These are phyloP conservation scores for Lonicera japonica DNA, from an alignment of 129 eudicot genomes.

Conservation along the genomic window DNA sequence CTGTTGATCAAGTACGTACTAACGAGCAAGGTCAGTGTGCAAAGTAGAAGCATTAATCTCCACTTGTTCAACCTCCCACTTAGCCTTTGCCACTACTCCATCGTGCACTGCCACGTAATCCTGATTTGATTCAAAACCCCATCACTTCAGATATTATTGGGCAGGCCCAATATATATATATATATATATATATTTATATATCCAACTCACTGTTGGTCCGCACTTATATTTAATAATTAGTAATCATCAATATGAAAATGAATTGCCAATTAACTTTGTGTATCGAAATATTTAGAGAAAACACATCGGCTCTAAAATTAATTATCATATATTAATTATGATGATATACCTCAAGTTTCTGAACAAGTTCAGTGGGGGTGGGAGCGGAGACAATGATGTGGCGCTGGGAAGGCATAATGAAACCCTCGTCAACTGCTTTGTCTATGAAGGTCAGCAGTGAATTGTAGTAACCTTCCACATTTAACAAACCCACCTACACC, in stretches of 20 bases:
- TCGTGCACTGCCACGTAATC: conserved; percentile 60
- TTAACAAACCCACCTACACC: conserved; percentile 61
- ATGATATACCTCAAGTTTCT: conserved; percentile 71
- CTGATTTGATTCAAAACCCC: too few species aligned
- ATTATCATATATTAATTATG: too few species aligned
- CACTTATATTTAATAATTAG: too few species aligned
- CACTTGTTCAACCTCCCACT: conserved; percentile 70
- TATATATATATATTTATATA: background rate
- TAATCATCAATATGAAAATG: too few species aligned
- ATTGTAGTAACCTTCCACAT: conserved; percentile 56
- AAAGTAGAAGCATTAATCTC: conserved; percentile 51
- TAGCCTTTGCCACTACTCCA: conserved; percentile 51
- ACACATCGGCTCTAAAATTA: too few species aligned
- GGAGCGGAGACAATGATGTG: conserved; percentile 54
- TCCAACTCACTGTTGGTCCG: too few species aligned
- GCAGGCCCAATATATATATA: background rate
- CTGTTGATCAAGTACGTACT: too few species aligned
- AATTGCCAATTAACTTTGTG: too few species aligned
- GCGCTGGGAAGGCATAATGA: conserved; percentile 54
- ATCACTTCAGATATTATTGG: background rate
- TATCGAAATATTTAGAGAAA: too few species aligned
- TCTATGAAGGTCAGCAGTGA: conserved; percentile 50
- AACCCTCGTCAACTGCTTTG: conserved; percentile 62
- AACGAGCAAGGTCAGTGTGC: conserved; percentile 37
- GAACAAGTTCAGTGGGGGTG: conserved; percentile 37